phyloP scores from a whole-genome alignment of 208 protist species.

The Wallacemonas sp. region DNA sequence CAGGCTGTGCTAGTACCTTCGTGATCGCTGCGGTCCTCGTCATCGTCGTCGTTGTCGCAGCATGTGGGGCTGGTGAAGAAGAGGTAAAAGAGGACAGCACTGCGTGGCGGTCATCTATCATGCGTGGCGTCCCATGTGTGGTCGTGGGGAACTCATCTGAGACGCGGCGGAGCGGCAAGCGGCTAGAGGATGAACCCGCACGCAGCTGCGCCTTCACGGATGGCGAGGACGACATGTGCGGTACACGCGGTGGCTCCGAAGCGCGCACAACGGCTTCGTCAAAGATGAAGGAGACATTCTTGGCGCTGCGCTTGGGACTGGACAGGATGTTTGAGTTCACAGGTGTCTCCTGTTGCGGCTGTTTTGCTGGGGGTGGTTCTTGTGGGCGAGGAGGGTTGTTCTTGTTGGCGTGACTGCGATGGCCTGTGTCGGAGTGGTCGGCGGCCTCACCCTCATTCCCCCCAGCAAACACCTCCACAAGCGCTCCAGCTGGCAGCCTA shows the following conservation, averaged over 20 bases:
- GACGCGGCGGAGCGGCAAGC: not conserved
- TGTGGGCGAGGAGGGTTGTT: no score
- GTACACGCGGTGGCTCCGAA: not conserved
- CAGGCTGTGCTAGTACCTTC: not conserved
- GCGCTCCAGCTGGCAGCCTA: not conserved
- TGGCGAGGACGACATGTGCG: not conserved
- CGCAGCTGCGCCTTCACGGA: not conserved
- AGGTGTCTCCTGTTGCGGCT: no score
- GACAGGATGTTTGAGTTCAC: not conserved
- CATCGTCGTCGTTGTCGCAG: no score
- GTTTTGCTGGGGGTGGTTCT: no score
- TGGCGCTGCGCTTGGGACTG: slow-evolving; percentile 1
- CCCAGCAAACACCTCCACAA: slow-evolving; percentile 9
- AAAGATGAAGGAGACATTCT: slow-evolving; percentile 6
- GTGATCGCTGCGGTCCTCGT: not conserved
- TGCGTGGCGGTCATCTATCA: no score
- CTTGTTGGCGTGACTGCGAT: no score
- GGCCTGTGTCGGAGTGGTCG: no score
- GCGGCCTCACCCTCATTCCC: no score
- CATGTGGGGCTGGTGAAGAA: no score
- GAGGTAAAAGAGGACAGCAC: no score
- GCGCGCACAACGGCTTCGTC: slow-evolving; percentile 14
- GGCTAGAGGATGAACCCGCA: not conserved
- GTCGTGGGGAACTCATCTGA: no score
- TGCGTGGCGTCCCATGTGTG: no score